phyloP scores from a whole-genome alignment of 148 eudicot species.

The Fallopia convolvulus region DNA sequence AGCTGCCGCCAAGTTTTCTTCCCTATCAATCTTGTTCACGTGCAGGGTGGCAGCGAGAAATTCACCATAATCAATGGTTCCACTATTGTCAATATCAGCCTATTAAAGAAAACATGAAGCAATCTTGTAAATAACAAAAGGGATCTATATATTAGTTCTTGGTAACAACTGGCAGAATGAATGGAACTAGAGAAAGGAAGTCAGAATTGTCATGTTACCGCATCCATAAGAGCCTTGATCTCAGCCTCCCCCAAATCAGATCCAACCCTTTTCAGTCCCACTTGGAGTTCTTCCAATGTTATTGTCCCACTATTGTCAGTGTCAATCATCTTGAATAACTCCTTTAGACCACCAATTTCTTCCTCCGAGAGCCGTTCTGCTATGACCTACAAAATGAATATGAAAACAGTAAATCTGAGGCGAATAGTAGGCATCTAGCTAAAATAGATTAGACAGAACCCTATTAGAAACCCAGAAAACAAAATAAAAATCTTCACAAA shows the following conservation, averaged over 20 bases:
- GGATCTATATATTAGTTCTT: background rate
- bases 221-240: constrained; percentile 39
- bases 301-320: constrained; percentile 42
- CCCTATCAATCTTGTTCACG: constrained; percentile 44
- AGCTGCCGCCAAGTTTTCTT: constrained; percentile 36
- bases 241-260: constrained; percentile 39
- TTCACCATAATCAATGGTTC: constrained; percentile 42
- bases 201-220: constrained; percentile 20
- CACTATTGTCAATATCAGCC: constrained; percentile 43
- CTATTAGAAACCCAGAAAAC: background rate
- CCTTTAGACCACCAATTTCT: constrained; percentile 35
- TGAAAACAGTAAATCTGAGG: background rate
- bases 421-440: background rate
- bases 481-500: background rate
- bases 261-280: constrained; percentile 34
- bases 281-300: constrained; percentile 36
- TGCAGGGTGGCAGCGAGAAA: constrained; percentile 42
- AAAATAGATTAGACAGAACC: background rate
- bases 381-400: constrained; percentile 25
- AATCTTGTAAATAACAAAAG: background rate
- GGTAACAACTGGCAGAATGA: background rate
- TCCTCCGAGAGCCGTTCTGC: constrained; percentile 44
- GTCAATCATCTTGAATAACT: constrained; percentile 41
- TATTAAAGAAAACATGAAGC: constrained; percentile 8
- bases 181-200: background rate